Percentiles rank a stretch among this genome's conserved stretches.
Evolutionary conservation across 495 filamentous ascomycete species (phyloP).

Genomic region (Neurospora africana): DNA sequence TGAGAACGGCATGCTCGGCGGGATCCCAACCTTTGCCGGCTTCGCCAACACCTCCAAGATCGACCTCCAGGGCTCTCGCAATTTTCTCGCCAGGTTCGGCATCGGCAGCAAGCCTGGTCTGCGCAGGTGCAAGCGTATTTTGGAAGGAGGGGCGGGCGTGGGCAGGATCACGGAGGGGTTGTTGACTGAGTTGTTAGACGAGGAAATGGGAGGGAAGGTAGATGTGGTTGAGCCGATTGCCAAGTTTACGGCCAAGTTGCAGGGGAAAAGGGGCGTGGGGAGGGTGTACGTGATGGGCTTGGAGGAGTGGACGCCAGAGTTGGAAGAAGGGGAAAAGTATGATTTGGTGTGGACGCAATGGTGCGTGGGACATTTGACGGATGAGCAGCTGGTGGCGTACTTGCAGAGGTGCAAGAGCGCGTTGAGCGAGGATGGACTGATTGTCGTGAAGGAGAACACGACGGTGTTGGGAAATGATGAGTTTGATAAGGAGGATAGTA

Average conservation of each 20-base stretch:
- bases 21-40: slow-evolving; percentile 40
- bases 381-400: slow-evolving; percentile 59
- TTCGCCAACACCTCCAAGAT: slow-evolving; percentile 50
- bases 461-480: slow-evolving; percentile 53
- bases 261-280: slow-evolving; percentile 35
- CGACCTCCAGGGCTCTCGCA: slow-evolving; percentile 66
- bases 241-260: slow-evolving; percentile 40
- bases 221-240: slow-evolving; percentile 37
- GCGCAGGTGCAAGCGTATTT: slow-evolving; percentile 18
- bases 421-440: slow-evolving; percentile 39
- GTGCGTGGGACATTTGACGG: slow-evolving; percentile 88
- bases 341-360: slow-evolving; percentile 71
- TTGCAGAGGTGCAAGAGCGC: slow-evolving; percentile 49
- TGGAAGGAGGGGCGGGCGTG: slow-evolving; percentile 50
- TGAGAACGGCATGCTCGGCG: slow-evolving; percentile 75
- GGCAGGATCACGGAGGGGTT: slow-evolving; percentile 43
- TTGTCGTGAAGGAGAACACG: slow-evolving; percentile 85
- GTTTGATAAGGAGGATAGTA: slow-evolving; percentile 69
- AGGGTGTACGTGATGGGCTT: slow-evolving; percentile 51
- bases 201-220: slow-evolving; percentile 14
- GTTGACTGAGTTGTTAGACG: background rate
- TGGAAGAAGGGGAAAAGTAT: slow-evolving; percentile 31
- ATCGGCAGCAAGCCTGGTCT: slow-evolving; percentile 27
- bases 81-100: slow-evolving; percentile 68
- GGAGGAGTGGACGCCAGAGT: slow-evolving; percentile 56